Conservation (phyloP, 805 yeast genomes). For the Wickerhamiella musiphila region DNA sequence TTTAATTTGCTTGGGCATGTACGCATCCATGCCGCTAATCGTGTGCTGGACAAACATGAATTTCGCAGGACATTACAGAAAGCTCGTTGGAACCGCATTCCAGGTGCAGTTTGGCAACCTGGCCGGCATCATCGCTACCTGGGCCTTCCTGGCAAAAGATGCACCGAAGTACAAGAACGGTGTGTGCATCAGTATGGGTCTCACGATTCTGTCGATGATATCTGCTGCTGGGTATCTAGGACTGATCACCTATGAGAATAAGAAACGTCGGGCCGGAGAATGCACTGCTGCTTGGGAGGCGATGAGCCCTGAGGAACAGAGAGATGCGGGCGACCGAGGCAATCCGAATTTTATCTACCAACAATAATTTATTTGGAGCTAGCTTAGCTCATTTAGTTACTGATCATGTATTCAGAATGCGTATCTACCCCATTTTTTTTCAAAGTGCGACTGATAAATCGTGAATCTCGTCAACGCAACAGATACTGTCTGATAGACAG, state of each 20-base stretch:
- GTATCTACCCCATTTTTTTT: no score
- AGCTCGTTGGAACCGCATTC: constrained; percentile 40
- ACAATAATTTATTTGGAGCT: no score
- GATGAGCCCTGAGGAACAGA: constrained; percentile 12
- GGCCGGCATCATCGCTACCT: constrained; percentile 54
- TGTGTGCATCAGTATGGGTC: constrained; percentile 32
- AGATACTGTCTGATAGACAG: no score
- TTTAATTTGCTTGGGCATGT: constrained; percentile 39
- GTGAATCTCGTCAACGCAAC: no score
- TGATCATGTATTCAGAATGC: no score
- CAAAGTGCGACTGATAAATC: no score
- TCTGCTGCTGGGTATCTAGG: constrained; percentile 22
- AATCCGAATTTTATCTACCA: constrained; percentile 19
- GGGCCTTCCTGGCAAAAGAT: constrained; percentile 34
- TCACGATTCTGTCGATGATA: constrained; percentile 27
- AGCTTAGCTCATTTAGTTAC: no score
- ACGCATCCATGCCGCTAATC: constrained; percentile 47
- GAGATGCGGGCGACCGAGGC: constrained; percentile 19
- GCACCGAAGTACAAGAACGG: constrained; percentile 45
- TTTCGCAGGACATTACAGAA: constrained; percentile 44
- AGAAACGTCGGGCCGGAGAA: constrained; percentile 13
- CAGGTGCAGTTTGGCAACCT: constrained; percentile 59
- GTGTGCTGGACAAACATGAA: constrained; percentile 53
- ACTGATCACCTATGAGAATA: constrained; percentile 19
- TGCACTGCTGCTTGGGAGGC: constrained; percentile 14